These are phyloP conservation scores for Moniliella sp. DNA, from an alignment of 1,284 basidiomycete genomes.

Conservation along the genomic window DNA sequence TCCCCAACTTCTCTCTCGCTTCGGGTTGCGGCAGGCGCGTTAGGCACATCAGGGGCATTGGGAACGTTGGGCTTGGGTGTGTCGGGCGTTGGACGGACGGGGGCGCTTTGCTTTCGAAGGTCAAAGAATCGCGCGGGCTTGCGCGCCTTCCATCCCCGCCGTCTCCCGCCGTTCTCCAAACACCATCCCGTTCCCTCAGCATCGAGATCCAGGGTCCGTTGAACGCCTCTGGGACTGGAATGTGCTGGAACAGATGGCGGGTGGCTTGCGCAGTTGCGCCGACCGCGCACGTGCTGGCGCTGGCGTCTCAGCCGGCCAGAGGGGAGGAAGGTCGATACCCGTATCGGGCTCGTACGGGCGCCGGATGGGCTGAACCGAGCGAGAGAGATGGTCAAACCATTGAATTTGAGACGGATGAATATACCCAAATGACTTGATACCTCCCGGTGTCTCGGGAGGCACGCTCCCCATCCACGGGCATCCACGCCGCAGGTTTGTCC, in stretches of 20 bases:
- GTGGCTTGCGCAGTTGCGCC: constrained; percentile 7
- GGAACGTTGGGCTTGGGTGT: too few relatives aligned
- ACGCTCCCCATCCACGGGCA: too few relatives aligned
- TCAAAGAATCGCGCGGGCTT: constrained; percentile 22
- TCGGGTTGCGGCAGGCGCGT: too few relatives aligned
- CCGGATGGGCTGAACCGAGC: constrained; percentile 3
- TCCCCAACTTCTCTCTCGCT: too few relatives aligned
- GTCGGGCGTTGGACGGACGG: too few relatives aligned
- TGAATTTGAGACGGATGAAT: constrained; percentile 16
- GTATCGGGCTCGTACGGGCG: constrained; percentile 14
- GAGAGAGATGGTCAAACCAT: constrained; percentile 12
- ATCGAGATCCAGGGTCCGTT: constrained; percentile 4
- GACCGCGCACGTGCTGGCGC: not conserved
- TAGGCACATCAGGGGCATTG: constrained; percentile 6
- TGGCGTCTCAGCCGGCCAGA: too few relatives aligned
- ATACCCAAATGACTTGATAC: constrained; percentile 13
- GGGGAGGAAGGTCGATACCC: not conserved
- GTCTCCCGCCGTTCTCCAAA: constrained; percentile 13
- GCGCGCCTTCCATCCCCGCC: constrained; percentile 8
- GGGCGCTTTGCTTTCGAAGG: too few relatives aligned
- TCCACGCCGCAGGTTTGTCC: too few relatives aligned
- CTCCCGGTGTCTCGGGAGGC: too few relatives aligned
- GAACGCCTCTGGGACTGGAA: constrained; percentile 27
- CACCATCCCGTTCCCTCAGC: too few relatives aligned
- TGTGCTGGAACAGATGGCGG: constrained; percentile 26